Base-by-base conservation (phyloP, 768 basidiomycete genomes). In the Lactifluus piperatus region DNA sequence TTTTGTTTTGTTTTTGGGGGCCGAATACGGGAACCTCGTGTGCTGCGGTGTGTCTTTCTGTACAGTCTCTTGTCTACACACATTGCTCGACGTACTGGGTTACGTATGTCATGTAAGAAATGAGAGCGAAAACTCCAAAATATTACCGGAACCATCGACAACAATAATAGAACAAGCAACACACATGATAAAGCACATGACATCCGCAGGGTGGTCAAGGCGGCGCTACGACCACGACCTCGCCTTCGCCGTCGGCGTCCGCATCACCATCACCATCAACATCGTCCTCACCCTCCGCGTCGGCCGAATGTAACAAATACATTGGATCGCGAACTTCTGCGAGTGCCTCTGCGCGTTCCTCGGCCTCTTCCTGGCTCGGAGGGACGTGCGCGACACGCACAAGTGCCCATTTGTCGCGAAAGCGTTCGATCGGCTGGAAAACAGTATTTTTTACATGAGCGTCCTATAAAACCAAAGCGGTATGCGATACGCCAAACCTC, bases 331-430 rank as follows among this genome's bases (percentile, higher is more conserved):
- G 74, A 5, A 93, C 88, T 69, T 91, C 88, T 0, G 88, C 85
- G 57, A 88, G 73, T 0, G 83, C 80, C 56, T 91, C 88, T 58
- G 84, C 81, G n/a, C 88, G 81, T 68, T 93, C 90, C 1, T 83
- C 82, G 58, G 82, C 77, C 65, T 93, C 87, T 55, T 89, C 88
- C 55, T 79, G 77, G 64, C 79, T 82, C 79, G 91, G 86, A 3
- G 80, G 76, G 27, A 79, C 75, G 67, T 90, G 88, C 41, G 81
- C 78, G 50, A 91, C 77, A 34, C 85, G 81, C 53, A 93, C 86
- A 47, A 88, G 75, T 65, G 89, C 81, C 88, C 90, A 91, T 67
- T 91, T 90, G 70, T 90, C 86, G 56, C 78, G 76, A 65, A 89
- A 88, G 57, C 83, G 75, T 59, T 91, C 88, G 68, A 83, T 81